Conservation (phyloP, 768 basidiomycete species). For the Cystobasidium ongulense region DNA sequence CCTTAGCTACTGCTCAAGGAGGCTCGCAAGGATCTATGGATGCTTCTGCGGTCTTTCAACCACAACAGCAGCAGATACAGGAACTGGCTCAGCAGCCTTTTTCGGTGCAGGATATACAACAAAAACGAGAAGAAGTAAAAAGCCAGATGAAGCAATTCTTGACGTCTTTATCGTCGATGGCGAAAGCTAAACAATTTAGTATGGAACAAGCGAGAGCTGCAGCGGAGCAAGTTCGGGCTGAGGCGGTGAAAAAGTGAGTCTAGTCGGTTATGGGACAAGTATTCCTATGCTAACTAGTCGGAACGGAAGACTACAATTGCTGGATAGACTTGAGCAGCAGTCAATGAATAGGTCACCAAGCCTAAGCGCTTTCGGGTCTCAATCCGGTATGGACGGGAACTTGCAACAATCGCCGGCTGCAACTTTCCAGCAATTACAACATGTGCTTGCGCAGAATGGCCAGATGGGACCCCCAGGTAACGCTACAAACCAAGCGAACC, state of each 20-base stretch:
- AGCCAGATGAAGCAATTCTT: conserved; percentile 27
- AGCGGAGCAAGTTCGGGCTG: conserved; percentile 24
- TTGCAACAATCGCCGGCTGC: background rate
- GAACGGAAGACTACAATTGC: background rate
- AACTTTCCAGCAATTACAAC: background rate
- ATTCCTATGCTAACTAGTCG: no score
- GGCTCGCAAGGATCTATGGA: background rate
- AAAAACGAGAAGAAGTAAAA: conserved; percentile 23
- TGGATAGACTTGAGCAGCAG: background rate
- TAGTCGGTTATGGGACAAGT: background rate
- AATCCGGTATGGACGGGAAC: background rate
- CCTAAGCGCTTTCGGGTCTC: background rate
- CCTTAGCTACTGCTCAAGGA: background rate
- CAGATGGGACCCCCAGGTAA: background rate
- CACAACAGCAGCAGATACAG: background rate
- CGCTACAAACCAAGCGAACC: background rate
- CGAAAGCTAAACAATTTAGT: background rate
- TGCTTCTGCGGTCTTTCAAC: background rate
- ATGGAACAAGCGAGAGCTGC: conserved; percentile 1
- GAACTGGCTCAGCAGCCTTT: conserved; percentile 3
- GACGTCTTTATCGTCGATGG: background rate
- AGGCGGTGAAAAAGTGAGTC: conserved; percentile 21
- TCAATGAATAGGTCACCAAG: background rate
- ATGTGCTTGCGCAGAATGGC: background rate
- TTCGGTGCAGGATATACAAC: conserved; percentile 6